Evolutionary conservation across 768 basidiomycete species (phyloP).

Genomic region (Termitomyces sp.): DNA sequence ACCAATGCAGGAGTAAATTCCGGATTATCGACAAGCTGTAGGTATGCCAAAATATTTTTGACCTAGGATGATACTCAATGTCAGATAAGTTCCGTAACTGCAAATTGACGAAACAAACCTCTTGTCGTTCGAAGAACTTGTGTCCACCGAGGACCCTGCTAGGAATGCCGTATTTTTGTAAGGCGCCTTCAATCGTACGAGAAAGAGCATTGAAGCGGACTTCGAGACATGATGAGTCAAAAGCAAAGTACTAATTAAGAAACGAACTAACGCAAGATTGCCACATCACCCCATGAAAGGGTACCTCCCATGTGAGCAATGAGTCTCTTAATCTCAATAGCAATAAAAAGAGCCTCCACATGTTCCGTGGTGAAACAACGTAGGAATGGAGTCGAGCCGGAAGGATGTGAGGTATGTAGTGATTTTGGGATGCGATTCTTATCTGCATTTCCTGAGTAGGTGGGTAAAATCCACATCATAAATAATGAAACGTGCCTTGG

Average conservation of each 20-base stretch:
- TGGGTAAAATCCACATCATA: neutral
- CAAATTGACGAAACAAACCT: conserved; percentile 38
- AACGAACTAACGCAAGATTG: conserved; percentile 62
- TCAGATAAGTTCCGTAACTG: conserved; percentile 17
- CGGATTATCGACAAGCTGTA: conserved; percentile 80
- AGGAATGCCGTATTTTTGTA: conserved; percentile 80
- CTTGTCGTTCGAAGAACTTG: conserved; percentile 83
- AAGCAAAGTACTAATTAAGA: neutral
- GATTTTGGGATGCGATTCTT: conserved; percentile 72
- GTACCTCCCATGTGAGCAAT: conserved; percentile 73
- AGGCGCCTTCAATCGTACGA: conserved; percentile 65
- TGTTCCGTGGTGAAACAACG: conserved; percentile 49
- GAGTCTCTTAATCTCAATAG: conserved; percentile 71
- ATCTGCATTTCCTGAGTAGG: conserved; percentile 39
- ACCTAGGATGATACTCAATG: conserved; percentile 46
- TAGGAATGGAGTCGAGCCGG: conserved; percentile 58
- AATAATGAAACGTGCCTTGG: conserved; percentile 51
- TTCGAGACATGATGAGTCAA: conserved; percentile 22
- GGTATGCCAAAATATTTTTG: conserved; percentile 78
- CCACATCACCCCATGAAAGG: conserved; percentile 74
- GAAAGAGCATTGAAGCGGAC: conserved; percentile 84
- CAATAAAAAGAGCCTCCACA: conserved; percentile 68
- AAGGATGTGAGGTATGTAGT: conserved; percentile 64
- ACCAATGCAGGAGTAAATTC: conserved; percentile 63
- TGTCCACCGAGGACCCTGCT: conserved; percentile 73